These are phyloP conservation scores for Glycine latifolia DNA, from an alignment of 306 rosid genomes.

Conservation along the genomic window DNA sequence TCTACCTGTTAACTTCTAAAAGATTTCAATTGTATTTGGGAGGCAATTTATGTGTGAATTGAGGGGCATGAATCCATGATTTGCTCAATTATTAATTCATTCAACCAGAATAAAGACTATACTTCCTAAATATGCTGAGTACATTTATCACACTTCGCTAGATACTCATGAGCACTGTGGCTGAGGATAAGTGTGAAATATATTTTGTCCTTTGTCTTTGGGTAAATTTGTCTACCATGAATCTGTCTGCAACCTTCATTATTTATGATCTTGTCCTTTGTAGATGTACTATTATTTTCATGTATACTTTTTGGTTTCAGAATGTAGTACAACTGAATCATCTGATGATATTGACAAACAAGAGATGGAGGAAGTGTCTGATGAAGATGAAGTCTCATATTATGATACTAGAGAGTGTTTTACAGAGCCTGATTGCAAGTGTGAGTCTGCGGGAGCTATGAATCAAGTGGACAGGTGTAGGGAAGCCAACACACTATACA, in stretches of 20 bases:
- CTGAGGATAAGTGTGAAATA: neutral
- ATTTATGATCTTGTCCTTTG: slow-evolving; percentile 31
- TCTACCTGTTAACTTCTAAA: neutral
- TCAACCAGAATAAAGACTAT: neutral
- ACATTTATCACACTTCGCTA: neutral
- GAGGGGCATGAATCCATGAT: neutral
- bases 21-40: neutral
- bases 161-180: neutral
- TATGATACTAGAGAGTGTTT: slow-evolving; percentile 77
- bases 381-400: slow-evolving; percentile 78
- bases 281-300: slow-evolving; percentile 27
- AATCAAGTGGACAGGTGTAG: slow-evolving; percentile 50
- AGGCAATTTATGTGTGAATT: slow-evolving; percentile 22
- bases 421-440: slow-evolving; percentile 61
- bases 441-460: slow-evolving; percentile 55
- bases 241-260: slow-evolving; percentile 31
- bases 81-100: neutral
- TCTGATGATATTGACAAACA: slow-evolving; percentile 92
- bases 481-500: slow-evolving; percentile 49
- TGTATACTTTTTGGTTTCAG: slow-evolving; percentile 53
- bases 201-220: slow-evolving; percentile 5
- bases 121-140: neutral
- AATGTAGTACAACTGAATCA: slow-evolving; percentile 92
- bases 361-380: slow-evolving; percentile 87
- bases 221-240: slow-evolving; percentile 35